Conservation (phyloP, 106 monocot genomes). For the Hemerocallis citrina region DNA sequence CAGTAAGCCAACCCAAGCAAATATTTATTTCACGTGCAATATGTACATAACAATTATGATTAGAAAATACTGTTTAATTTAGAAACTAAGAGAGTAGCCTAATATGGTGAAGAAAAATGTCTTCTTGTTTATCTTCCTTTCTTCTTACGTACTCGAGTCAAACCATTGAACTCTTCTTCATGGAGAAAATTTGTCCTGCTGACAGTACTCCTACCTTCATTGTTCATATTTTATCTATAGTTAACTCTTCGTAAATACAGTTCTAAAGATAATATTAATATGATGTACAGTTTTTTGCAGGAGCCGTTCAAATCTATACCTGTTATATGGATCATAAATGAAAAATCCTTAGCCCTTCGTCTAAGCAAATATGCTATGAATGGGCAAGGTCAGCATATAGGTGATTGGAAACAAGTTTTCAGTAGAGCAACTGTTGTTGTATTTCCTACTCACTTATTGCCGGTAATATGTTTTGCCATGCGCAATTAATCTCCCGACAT, state of each 20-base stretch:
- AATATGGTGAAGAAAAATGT: no score
- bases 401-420: slow-evolving; percentile 80
- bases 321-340: slow-evolving; percentile 79
- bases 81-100: no score
- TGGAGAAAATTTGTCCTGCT: not conserved
- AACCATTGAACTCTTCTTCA: not conserved
- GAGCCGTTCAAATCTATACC: slow-evolving; percentile 98
- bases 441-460: slow-evolving; percentile 63
- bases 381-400: slow-evolving; percentile 43
- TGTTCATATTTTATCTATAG: not conserved
- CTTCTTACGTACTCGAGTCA: not conserved
- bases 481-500: not conserved
- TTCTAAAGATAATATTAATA: slow-evolving; percentile 17
- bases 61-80: no score
- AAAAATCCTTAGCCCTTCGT: slow-evolving; percentile 61
- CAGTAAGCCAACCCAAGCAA: not conserved
- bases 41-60: no score
- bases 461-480: slow-evolving; percentile 45
- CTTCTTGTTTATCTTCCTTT: no score
- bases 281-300: slow-evolving; percentile 73
- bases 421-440: slow-evolving; percentile 73
- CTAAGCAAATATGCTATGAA: slow-evolving; percentile 40
- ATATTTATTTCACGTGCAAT: no score
- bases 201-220: not conserved
- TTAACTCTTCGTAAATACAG: not conserved